These are phyloP conservation scores for Malus orientalis DNA, from an alignment of 306 rosid genomes.

Conservation along the genomic window DNA sequence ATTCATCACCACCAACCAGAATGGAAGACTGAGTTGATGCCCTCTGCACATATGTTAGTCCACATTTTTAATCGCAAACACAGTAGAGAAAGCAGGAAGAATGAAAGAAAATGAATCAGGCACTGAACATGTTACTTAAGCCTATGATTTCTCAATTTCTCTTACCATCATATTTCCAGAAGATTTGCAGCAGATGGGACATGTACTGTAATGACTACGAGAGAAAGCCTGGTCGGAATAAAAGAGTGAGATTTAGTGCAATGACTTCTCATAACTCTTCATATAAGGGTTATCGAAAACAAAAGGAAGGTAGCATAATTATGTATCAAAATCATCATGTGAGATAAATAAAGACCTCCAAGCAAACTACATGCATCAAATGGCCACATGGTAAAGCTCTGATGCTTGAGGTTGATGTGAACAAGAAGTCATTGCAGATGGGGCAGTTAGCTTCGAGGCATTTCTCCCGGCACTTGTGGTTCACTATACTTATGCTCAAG, in stretches of 20 bases:
- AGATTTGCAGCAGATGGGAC: slow-evolving; percentile 84
- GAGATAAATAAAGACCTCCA: slow-evolving; percentile 46
- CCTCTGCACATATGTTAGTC: background rate
- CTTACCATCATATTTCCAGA: slow-evolving; percentile 68
- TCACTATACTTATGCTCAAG: slow-evolving; percentile 40
- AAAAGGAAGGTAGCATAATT: background rate
- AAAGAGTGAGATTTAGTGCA: slow-evolving; percentile 6
- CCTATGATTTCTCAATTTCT: slow-evolving; percentile 16
- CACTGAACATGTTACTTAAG: background rate
- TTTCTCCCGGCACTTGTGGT: slow-evolving; percentile 80
- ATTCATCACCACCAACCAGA: background rate
- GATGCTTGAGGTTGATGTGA: slow-evolving; percentile 81
- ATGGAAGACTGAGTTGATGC: slow-evolving; percentile 2
- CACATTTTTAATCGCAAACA: background rate
- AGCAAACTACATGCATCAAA: slow-evolving; percentile 83
- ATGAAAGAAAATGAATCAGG: background rate
- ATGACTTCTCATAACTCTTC: background rate
- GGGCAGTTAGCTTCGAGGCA: slow-evolving; percentile 88
- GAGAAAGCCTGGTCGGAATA: slow-evolving; percentile 53
- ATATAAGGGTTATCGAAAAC: background rate
- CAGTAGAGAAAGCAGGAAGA: background rate
- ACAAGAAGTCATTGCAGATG: slow-evolving; percentile 66
- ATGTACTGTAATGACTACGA: slow-evolving; percentile 49
- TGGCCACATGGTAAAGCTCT: slow-evolving; percentile 92
- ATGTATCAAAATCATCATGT: background rate